Evolutionary conservation across 208 protist genomes (phyloP).

Genomic region (Strigomonas galati): DNA sequence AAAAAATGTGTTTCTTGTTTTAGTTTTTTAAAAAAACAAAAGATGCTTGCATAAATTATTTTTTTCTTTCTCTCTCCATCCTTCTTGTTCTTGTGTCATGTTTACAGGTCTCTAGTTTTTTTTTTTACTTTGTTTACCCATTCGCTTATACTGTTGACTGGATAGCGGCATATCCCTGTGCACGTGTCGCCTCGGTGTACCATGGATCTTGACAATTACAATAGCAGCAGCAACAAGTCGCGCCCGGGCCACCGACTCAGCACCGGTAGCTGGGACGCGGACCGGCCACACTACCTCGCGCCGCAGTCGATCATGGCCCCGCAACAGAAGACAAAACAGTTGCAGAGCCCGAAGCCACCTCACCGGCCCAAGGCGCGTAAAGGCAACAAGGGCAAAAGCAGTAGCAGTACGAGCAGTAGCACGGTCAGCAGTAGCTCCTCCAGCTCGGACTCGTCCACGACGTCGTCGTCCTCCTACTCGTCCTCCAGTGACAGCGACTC

Average conservation of each 20-base stretch:
- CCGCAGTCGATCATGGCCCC: conserved; percentile 3
- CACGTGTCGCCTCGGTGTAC: no score
- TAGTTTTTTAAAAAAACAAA: background rate
- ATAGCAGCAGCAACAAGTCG: background rate
- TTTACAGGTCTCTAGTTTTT: background rate
- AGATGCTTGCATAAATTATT: background rate
- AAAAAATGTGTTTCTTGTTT: background rate
- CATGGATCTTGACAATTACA: no score
- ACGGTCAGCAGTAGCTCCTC: background rate
- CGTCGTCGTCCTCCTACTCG: conserved; percentile 9
- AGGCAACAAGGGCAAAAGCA: background rate
- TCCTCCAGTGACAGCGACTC: conserved; percentile 12
- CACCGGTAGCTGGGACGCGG: background rate
- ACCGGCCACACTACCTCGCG: conserved; percentile 1
- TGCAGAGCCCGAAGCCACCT: conserved; percentile 10
- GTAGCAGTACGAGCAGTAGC: conserved; percentile 16
- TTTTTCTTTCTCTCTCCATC: no score
- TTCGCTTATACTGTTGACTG: background rate
- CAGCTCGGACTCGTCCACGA: background rate
- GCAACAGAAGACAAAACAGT: background rate
- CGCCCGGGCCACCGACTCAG: background rate
- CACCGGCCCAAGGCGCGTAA: background rate
- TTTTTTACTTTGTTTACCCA: conserved; percentile 8
- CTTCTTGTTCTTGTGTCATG: background rate
- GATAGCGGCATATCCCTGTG: no score